Conservation (phyloP, 495 filamentous ascomycete species). For the Thermothielavioides terrestris region DNA sequence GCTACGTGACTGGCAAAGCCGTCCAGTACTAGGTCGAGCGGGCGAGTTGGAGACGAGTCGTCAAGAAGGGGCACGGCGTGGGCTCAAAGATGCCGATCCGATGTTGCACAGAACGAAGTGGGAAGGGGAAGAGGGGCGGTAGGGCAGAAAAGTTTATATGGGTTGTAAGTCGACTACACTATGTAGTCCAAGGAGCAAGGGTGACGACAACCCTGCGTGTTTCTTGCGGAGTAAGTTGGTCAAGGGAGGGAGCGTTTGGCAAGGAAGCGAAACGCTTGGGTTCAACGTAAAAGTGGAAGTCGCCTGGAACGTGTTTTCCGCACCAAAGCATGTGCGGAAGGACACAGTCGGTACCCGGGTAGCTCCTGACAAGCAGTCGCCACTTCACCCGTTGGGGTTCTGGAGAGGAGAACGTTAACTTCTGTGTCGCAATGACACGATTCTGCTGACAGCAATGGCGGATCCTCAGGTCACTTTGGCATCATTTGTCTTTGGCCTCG, state of each 20-base stretch:
- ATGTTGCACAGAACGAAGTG: constrained; percentile 1
- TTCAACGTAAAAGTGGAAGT: too few relatives aligned
- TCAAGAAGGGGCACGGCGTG: not conserved
- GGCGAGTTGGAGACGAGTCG: not conserved
- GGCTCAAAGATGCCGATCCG: constrained; percentile 7
- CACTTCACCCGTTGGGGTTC: constrained; percentile 8
- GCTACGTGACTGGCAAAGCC: constrained; percentile 5
- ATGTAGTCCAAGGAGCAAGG: constrained; percentile 12
- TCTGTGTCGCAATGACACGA: constrained; percentile 11
- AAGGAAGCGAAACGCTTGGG: too few relatives aligned
- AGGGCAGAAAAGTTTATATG: not conserved
- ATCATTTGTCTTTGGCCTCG: constrained; percentile 11
- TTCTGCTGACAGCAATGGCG: not conserved
- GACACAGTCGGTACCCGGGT: too few relatives aligned
- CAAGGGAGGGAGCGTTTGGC: not conserved
- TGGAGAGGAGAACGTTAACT: not conserved
- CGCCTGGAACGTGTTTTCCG: too few relatives aligned
- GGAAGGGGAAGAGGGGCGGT: constrained; percentile 2
- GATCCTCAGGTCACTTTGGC: constrained; percentile 4
- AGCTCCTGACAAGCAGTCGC: not conserved
- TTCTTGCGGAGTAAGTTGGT: constrained; percentile 5
- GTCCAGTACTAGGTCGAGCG: constrained; percentile 7
- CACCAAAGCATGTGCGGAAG: too few relatives aligned
- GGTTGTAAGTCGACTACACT: too few relatives aligned
- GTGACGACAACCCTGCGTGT: constrained; percentile 12